phyloP scores from a whole-genome alignment of 2,329 filamentous ascomycete species.

The Stachybotrys chartarum region DNA sequence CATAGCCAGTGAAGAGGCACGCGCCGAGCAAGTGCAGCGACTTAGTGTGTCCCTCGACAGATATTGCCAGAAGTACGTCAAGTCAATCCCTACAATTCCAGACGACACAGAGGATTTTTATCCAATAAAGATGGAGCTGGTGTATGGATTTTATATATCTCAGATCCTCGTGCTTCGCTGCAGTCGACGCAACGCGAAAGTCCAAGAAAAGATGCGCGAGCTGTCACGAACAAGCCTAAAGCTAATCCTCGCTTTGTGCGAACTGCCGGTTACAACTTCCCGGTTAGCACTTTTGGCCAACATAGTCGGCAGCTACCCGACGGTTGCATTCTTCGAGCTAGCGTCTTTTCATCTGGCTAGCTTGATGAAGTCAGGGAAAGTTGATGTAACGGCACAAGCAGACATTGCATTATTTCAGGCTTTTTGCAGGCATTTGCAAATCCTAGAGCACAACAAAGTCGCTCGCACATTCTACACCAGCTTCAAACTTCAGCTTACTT shows the following conservation, averaged over 20 bases:
- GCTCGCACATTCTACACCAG: not conserved
- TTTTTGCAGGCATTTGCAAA: not conserved
- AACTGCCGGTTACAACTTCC: not conserved
- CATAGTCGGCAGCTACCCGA: not conserved
- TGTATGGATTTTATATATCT: not conserved
- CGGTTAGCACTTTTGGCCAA: not conserved
- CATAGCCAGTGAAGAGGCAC: not conserved
- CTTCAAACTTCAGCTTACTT: not conserved
- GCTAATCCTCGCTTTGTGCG: not conserved
- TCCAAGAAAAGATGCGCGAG: not conserved
- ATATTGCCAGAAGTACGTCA: not conserved
- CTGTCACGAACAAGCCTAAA: not conserved
- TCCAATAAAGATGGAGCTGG: not conserved
- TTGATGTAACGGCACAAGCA: not conserved
- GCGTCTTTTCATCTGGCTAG: not conserved
- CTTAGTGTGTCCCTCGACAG: not conserved
- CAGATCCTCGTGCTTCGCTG: not conserved
- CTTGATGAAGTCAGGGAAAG: not conserved
- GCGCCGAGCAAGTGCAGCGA: not conserved
- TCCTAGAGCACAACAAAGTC: not conserved
- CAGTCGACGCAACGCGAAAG: not conserved
- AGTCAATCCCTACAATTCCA: not conserved
- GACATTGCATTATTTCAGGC: not conserved
- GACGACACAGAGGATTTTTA: not conserved
- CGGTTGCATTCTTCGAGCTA: not conserved